Evolutionary conservation across 148 eudicot genomes (phyloP).

Genomic region (Chenopodium suecicum): DNA sequence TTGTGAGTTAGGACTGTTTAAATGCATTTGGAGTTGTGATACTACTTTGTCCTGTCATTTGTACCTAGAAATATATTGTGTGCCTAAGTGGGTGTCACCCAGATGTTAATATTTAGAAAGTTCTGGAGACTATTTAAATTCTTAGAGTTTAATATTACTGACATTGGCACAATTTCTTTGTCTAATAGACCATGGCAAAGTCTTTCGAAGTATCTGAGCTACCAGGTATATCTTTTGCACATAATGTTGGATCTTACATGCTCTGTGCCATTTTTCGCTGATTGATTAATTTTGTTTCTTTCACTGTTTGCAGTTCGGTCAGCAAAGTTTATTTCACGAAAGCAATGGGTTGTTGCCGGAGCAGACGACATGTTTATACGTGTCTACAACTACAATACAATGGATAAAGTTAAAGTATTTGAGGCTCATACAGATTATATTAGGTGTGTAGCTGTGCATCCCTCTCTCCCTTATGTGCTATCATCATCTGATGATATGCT

Average conservation of each 20-base stretch:
- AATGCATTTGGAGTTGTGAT: background rate
- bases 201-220: constrained; percentile 60
- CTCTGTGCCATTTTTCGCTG: background rate
- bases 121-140: background rate
- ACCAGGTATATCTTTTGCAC: constrained; percentile 33
- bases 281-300: background rate
- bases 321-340: constrained; percentile 80
- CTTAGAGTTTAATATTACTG: constrained; percentile 5
- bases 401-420: constrained; percentile 85
- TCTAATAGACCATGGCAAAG: constrained; percentile 51
- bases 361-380: constrained; percentile 93
- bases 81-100: background rate
- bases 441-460: constrained; percentile 94
- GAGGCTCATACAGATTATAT: constrained; percentile 95
- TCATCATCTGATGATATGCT: constrained; percentile 99
- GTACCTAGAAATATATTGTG: background rate
- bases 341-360: constrained; percentile 97
- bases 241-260: background rate
- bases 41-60: background rate
- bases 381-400: constrained; percentile 84
- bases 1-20: background rate
- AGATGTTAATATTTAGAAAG: background rate
- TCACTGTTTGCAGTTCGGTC: constrained; percentile 64
- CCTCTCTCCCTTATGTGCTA: constrained; percentile 86
- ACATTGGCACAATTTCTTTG: constrained; percentile 5